Conservation (phyloP, 257 asterid species). For the Ballota nigra region DNA sequence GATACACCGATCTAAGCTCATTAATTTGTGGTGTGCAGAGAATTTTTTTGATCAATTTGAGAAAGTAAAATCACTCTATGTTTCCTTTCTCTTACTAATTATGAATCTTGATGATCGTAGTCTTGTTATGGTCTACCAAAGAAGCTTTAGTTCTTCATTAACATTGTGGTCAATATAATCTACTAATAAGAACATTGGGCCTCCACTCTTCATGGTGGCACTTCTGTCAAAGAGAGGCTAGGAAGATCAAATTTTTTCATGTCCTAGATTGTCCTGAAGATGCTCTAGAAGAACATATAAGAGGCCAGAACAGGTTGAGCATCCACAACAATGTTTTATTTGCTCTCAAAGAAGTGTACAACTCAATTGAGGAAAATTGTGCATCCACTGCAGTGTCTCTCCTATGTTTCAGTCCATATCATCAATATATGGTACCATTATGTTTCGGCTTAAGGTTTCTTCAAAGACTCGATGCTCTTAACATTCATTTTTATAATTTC, state of each 20-base stretch:
- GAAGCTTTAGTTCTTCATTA: neutral
- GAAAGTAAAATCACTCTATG: neutral
- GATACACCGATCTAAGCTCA: too few relatives aligned
- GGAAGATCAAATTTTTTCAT: neutral
- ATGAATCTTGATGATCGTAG: neutral
- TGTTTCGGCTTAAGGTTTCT: neutral
- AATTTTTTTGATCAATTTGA: neutral
- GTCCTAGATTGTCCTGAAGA: neutral
- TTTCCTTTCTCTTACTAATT: neutral
- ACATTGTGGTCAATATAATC: too few relatives aligned
- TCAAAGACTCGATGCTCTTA: neutral
- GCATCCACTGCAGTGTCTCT: neutral
- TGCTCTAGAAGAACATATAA: neutral
- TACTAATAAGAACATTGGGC: neutral
- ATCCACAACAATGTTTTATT: neutral
- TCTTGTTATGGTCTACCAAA: neutral
- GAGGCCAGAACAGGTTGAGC: neutral
- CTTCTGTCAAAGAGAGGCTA: neutral
- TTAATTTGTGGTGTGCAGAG: too few relatives aligned
- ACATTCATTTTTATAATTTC: neutral
- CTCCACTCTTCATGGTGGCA: neutral
- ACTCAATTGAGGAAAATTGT: neutral
- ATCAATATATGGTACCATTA: neutral
- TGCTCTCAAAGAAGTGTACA: neutral
- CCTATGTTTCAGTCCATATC: neutral